phyloP scores from a whole-genome alignment of 176 grass and related monocot species.

The Chrysopogon serrulatus region DNA sequence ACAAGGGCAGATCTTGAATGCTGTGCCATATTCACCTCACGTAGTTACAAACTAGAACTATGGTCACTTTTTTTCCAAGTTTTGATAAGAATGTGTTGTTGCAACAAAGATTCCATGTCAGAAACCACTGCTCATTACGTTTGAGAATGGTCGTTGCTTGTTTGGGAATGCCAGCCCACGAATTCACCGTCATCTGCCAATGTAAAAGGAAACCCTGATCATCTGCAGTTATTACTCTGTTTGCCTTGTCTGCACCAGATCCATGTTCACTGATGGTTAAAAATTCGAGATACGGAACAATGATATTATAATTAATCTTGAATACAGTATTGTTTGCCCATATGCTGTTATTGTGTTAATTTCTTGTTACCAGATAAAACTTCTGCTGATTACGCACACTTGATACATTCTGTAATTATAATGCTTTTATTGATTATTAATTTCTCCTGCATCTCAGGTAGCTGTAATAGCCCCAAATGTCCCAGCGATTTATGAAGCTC shows the following conservation, averaged over 20 bases:
- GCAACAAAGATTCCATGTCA: neutral
- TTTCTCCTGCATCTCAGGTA: slow-evolving; percentile 46
- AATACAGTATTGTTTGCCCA: neutral
- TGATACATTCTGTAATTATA: neutral
- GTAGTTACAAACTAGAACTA: neutral
- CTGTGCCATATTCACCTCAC: neutral
- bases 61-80: neutral
- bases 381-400: neutral
- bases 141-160: neutral
- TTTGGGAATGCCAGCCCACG: neutral
- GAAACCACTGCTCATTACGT: neutral
- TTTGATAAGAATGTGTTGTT: neutral
- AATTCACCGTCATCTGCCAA: neutral
- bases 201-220: neutral
- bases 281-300: neutral
- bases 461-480: slow-evolving; percentile 93
- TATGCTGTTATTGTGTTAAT: neutral
- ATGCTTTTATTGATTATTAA: slow-evolving; percentile 15
- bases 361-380: neutral
- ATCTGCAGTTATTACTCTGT: neutral
- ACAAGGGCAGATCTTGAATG: neutral
- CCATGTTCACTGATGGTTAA: neutral
- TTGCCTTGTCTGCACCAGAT: neutral
- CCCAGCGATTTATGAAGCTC: slow-evolving; percentile 85
- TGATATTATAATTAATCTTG: neutral